A percentile compares a stretch with the other conserved stretches of the same genome.
These are phyloP conservation scores for Nigrospora oryzae DNA, from an alignment of 2,329 filamentous ascomycete genomes.

Conservation along the genomic window DNA sequence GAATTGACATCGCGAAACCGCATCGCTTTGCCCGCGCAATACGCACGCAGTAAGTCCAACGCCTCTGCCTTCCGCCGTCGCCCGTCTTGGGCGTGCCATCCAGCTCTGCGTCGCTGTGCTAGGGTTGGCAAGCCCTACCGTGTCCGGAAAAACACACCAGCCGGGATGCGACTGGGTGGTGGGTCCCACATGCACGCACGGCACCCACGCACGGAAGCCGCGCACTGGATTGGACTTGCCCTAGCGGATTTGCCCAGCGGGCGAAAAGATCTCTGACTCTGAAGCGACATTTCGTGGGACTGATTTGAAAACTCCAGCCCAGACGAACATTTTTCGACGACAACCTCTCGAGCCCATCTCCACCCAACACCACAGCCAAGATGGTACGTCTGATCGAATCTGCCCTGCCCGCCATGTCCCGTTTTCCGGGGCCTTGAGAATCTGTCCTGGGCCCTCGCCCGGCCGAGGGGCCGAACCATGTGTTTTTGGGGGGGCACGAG, in stretches of 20 bases:
- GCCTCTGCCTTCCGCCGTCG: not conserved
- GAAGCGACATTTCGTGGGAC: conserved; percentile 3
- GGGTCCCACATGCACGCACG: conserved; percentile 2
- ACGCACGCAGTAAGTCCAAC: too few relatives aligned
- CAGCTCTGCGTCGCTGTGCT: not conserved
- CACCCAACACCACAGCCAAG: conserved; percentile 42
- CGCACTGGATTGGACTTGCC: conserved; percentile 1
- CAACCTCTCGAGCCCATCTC: conserved; percentile 45
- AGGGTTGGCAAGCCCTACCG: conserved; percentile 1
- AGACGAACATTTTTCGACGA: conserved; percentile 34
- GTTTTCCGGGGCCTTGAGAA: too few relatives aligned
- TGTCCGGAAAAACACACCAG: conserved; percentile 2
- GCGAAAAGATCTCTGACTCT: conserved; percentile 1
- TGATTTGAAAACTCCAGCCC: conserved; percentile 26
- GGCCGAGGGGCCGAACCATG: too few relatives aligned
- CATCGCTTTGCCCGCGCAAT: too few relatives aligned
- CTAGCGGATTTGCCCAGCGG: conserved; percentile 1
- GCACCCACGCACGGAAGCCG: too few relatives aligned
- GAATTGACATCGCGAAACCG: too few relatives aligned
- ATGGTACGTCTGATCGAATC: conserved; percentile 37
- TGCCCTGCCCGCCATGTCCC: too few relatives aligned
- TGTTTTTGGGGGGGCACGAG: too few relatives aligned
- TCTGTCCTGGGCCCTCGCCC: too few relatives aligned
- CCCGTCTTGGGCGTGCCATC: not conserved
- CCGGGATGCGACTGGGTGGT: not conserved